These are phyloP conservation scores for Saitoella complicata DNA, from an alignment of 805 yeast species.

Conservation along the genomic window DNA sequence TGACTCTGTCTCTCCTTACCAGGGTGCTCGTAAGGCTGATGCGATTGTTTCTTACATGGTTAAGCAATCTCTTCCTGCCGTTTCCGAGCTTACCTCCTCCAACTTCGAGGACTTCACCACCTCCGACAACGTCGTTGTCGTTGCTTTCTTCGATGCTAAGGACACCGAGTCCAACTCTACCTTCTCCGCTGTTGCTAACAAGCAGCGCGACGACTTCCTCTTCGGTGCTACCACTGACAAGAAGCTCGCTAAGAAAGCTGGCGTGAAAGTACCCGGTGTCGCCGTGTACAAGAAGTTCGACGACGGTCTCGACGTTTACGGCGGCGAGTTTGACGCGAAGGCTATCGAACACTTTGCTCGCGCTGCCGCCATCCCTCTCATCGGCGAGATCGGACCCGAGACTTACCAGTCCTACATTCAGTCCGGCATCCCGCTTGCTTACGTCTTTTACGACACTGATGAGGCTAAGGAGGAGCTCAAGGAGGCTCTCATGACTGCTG, in stretches of 20 bases:
- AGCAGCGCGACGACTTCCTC: conserved; percentile 43
- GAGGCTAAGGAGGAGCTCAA: conserved; percentile 47
- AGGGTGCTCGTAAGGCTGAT: conserved; percentile 70
- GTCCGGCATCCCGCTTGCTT: conserved; percentile 64
- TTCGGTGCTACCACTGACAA: conserved; percentile 37
- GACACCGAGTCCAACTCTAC: conserved; percentile 35
- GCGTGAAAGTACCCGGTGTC: conserved; percentile 31
- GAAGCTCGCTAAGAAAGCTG: conserved; percentile 26
- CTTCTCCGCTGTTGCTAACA: conserved; percentile 45
- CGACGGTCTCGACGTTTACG: conserved; percentile 19
- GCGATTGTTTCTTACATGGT: conserved; percentile 66
- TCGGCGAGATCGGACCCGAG: conserved; percentile 73
- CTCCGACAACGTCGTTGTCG: conserved; percentile 27
- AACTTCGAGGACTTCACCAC: conserved; percentile 35
- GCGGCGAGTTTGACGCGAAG: conserved; percentile 20
- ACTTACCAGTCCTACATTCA: conserved; percentile 63
- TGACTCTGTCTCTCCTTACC: conserved; percentile 42
- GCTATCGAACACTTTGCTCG: conserved; percentile 34
- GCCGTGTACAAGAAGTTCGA: conserved; percentile 24
- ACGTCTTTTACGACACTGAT: conserved; percentile 61
- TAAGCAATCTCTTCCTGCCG: conserved; percentile 69
- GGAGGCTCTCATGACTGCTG: conserved; percentile 41
- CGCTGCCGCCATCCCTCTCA: conserved; percentile 58
- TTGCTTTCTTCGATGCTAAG: conserved; percentile 39
- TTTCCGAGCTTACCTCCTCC: conserved; percentile 32